Evolutionary conservation across 192 early-diverging fungal species (phyloP), one percentile per base, ranked within the genome.

Genomic region (Borealophlyctis nickersoniae): DNA sequence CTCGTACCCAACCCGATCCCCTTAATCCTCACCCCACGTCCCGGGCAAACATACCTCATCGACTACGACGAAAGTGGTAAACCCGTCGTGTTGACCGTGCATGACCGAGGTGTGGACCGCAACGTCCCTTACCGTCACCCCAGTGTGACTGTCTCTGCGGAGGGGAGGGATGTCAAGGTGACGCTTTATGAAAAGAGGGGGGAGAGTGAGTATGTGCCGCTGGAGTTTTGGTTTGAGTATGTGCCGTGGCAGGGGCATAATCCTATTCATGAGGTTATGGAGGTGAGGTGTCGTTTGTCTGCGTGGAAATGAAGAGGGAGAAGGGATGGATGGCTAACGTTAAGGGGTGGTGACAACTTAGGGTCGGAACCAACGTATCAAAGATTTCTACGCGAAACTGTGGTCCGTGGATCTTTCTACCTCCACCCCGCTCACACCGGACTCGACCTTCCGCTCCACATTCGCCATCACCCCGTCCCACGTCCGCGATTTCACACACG

Each of bases 201-300:
- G n/a, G 81, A 79, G 13, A 75, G 73, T 11, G 76, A 84, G 35
- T 61, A 81, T 63, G 83, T 93, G 58, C 88, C 90, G 3, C 78
- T 98, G 58, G 76, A 86, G 53, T 86, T 98, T 58, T 69, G 85
- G 59, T 95, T 94, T 84, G 74, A 75, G 52, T 95, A 95, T 80
- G 79, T 79, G 39, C 88, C 92, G 24, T 76, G 79, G 56, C 85
- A 86, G 69, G 85, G 89, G 2, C 87, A 85, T 66, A 86, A 88
- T 66, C 89, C 89, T 26, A 91, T 97, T 66, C 94, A 95, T 61
- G 91, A 92, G 62, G 79, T 91, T 23, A 88, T 91, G 85, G 87
- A 89, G 58, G 71, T 70, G 33, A 24, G 56, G 56, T 36, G 28
- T 48, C 13, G 3, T 39, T 58, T 23, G 33, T 26, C 50, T 32